Evolutionary conservation across 2,329 filamentous ascomycete genomes (phyloP).

Genomic region (Stachybotrys chartarum): DNA sequence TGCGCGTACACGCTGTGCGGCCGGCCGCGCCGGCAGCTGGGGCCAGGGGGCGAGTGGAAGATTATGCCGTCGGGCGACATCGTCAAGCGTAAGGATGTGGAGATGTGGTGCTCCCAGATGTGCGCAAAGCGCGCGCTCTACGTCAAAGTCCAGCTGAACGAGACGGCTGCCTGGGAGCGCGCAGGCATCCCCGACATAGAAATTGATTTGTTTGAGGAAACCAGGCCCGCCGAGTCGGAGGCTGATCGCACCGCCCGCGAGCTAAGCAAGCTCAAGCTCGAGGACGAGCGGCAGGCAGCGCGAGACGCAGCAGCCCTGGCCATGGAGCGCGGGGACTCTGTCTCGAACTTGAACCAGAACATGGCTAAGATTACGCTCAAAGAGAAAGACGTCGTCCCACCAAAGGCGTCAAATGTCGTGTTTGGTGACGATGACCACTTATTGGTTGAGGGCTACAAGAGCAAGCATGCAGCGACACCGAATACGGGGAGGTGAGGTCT

Average conservation of each 20-base stretch:
- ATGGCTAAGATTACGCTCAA: conserved; percentile 41
- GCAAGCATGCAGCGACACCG: conserved; percentile 13
- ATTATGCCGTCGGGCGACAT: conserved; percentile 55
- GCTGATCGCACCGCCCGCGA: conserved; percentile 26
- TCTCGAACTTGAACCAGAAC: conserved; percentile 10
- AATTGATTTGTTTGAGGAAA: conserved; percentile 63
- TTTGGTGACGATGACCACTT: conserved; percentile 28
- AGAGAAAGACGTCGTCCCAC: conserved; percentile 36
- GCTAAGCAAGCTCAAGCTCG: conserved; percentile 34
- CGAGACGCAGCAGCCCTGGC: conserved; percentile 37
- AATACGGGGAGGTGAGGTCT: background rate
- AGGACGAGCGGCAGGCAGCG: conserved; percentile 32
- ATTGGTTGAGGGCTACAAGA: conserved; percentile 44
- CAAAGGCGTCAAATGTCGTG: conserved; percentile 13
- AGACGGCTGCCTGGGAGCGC: conserved; percentile 80
- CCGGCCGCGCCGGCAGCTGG: conserved; percentile 49
- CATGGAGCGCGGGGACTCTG: conserved; percentile 37
- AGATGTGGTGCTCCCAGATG: conserved; percentile 78
- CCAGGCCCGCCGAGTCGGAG: conserved; percentile 40
- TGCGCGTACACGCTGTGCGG: conserved; percentile 84
- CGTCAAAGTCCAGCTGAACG: conserved; percentile 79
- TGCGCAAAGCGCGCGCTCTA: conserved; percentile 79
- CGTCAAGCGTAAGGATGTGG: conserved; percentile 62
- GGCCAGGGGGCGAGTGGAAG: conserved; percentile 58
- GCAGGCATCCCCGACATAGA: conserved; percentile 47